phyloP scores from a whole-genome alignment of 257 asterid species.

The Ballota nigra region DNA sequence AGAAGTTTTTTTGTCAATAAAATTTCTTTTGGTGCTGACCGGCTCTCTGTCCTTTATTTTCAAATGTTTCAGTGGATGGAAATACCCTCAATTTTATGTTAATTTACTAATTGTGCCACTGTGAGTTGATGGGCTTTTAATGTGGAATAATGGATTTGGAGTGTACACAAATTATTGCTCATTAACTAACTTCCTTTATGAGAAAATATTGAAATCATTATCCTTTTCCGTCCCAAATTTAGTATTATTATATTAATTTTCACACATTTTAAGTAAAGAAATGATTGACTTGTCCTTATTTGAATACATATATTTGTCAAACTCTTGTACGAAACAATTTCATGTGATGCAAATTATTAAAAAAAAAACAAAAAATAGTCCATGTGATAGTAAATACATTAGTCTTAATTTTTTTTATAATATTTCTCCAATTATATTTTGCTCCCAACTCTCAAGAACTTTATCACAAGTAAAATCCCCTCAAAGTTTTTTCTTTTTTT shows the following conservation, averaged over 20 bases:
- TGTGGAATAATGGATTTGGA: background rate
- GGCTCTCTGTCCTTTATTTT: constrained; percentile 45
- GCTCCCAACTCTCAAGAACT: background rate
- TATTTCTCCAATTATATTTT: background rate
- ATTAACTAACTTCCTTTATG: background rate
- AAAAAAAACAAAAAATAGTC: too few relatives aligned
- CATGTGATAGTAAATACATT: background rate
- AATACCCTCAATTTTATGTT: constrained; percentile 14
- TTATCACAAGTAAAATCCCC: too few relatives aligned
- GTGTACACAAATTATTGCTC: background rate
- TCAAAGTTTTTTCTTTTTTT: too few relatives aligned
- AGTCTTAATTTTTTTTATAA: too few relatives aligned
- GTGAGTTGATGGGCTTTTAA: background rate
- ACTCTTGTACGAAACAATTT: background rate
- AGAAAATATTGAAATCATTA: background rate
- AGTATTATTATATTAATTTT: background rate
- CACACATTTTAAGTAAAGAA: background rate
- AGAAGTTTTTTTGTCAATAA: constrained; percentile 47
- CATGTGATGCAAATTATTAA: too few relatives aligned
- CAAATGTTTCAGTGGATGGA: background rate
- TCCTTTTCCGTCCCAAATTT: background rate
- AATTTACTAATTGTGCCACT: constrained; percentile 41
- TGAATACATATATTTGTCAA: background rate
- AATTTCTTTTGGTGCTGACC: constrained; percentile 57
- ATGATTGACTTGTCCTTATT: background rate